A percentile compares a stretch with the other conserved stretches of the same genome.
Evolutionary conservation across 2,329 filamentous ascomycete species (phyloP).

Genomic region (Cladosporium sp.): DNA sequence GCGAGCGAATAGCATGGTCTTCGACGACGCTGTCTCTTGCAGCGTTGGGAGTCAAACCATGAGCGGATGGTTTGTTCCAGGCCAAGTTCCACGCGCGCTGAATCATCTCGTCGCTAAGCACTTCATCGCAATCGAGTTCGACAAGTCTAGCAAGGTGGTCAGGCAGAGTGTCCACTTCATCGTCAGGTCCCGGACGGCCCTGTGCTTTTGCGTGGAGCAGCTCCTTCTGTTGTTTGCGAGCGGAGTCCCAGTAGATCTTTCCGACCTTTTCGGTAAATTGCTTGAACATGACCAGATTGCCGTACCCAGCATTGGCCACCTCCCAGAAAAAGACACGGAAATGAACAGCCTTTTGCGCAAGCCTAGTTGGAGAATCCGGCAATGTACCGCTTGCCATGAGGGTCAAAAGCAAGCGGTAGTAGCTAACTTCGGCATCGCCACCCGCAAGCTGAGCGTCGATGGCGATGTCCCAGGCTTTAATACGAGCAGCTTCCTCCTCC

Average conservation of each 20-base stretch:
- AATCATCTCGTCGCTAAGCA: slow-evolving; percentile 70
- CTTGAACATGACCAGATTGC: slow-evolving; percentile 61
- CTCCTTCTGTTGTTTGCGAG: slow-evolving; percentile 57
- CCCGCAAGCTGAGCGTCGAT: slow-evolving; percentile 89
- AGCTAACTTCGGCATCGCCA: slow-evolving; percentile 84
- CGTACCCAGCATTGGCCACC: slow-evolving; percentile 60
- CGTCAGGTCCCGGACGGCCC: slow-evolving; percentile 17
- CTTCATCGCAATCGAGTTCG: slow-evolving; percentile 73
- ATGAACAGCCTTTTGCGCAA: slow-evolving; percentile 91
- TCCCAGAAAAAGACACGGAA: slow-evolving; percentile 87
- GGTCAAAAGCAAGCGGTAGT: slow-evolving; percentile 77
- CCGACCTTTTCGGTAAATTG: slow-evolving; percentile 69
- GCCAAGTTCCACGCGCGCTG: slow-evolving; percentile 86
- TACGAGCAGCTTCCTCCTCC: slow-evolving; percentile 77
- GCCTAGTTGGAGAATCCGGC: slow-evolving; percentile 71
- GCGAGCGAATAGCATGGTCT: slow-evolving; percentile 77
- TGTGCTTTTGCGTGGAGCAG: slow-evolving; percentile 24
- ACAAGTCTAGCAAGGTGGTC: slow-evolving; percentile 71
- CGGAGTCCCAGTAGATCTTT: slow-evolving; percentile 73
- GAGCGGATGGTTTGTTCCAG: slow-evolving; percentile 73
- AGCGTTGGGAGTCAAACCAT: slow-evolving; percentile 61
- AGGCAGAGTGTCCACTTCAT: slow-evolving; percentile 62
- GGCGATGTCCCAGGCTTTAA: slow-evolving; percentile 91
- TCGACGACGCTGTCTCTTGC: slow-evolving; percentile 80
- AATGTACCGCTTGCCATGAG: slow-evolving; percentile 83